phyloP scores from a whole-genome alignment of 768 basidiomycete species.

The Amanita pallidorosea region DNA sequence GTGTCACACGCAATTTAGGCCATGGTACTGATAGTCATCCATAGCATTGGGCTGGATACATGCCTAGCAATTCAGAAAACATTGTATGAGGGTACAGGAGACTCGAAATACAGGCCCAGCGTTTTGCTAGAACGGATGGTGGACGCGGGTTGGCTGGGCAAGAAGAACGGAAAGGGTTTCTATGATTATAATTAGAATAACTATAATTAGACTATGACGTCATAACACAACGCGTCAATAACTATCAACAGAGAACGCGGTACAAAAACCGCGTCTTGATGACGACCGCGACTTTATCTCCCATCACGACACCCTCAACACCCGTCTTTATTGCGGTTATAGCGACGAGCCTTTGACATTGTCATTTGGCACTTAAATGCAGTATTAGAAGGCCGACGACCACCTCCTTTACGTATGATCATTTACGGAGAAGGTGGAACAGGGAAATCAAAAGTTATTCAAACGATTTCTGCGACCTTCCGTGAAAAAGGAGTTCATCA shows the following conservation, averaged over 20 bases:
- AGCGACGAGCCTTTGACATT: too few relatives aligned
- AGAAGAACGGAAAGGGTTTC: constrained; percentile 90
- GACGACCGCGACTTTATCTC: neutral
- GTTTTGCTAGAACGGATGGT: constrained; percentile 92
- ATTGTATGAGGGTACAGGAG: constrained; percentile 78
- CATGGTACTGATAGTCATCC: neutral
- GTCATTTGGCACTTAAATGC: too few relatives aligned
- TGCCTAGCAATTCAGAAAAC: constrained; percentile 91
- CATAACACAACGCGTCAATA: neutral
- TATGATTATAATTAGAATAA: constrained; percentile 76
- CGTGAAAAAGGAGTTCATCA: neutral
- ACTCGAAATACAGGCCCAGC: constrained; percentile 91
- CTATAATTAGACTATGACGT: constrained; percentile 28
- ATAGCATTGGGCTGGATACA: constrained; percentile 93
- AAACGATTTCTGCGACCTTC: too few relatives aligned
- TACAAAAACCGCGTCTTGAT: neutral
- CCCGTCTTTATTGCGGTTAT: too few relatives aligned
- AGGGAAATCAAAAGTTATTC: too few relatives aligned
- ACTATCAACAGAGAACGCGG: neutral
- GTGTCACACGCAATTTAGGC: constrained; percentile 1
- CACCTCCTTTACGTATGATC: too few relatives aligned
- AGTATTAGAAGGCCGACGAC: too few relatives aligned
- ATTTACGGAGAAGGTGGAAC: too few relatives aligned
- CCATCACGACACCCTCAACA: constrained; percentile 8
- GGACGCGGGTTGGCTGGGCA: constrained; percentile 88